Conservation (phyloP, 352 stramenopile genomes). For the Phytophthora sansomeana region DNA sequence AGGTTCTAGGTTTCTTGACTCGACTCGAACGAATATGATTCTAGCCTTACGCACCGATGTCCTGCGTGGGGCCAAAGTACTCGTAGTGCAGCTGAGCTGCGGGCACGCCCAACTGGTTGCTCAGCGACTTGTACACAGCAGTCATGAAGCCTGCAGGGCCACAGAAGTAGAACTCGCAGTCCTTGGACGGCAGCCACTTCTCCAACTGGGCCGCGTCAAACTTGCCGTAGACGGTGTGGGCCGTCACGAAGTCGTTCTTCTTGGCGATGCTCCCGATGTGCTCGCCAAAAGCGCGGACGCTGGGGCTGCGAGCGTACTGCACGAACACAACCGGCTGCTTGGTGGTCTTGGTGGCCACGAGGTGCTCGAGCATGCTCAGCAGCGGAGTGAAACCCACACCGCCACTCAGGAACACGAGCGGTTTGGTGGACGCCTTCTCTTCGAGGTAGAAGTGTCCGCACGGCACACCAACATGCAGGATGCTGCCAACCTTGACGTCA, state of each 20-base stretch:
- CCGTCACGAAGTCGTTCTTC: constrained; percentile 44
- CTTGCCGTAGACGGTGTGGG: constrained; percentile 43
- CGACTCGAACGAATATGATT: not conserved
- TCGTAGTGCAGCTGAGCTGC: constrained; percentile 63
- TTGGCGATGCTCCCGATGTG: constrained; percentile 42
- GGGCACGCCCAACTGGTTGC: constrained; percentile 44
- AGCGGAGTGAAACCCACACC: constrained; percentile 72
- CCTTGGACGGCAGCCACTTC: constrained; percentile 39
- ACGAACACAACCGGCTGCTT: constrained; percentile 53
- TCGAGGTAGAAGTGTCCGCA: constrained; percentile 65
- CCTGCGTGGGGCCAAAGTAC: constrained; percentile 67
- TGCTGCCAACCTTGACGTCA: constrained; percentile 54
- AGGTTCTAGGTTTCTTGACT: not conserved
- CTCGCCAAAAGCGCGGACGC: constrained; percentile 41
- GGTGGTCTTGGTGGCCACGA: constrained; percentile 33
- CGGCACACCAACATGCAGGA: constrained; percentile 57
- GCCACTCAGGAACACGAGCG: constrained; percentile 64
- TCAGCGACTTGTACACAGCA: constrained; percentile 46
- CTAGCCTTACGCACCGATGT: constrained; percentile 25
- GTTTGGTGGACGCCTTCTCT: constrained; percentile 43
- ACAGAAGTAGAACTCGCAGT: constrained; percentile 68
- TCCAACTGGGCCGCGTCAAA: constrained; percentile 45
- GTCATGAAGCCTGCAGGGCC: constrained; percentile 64
- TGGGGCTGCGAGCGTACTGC: constrained; percentile 51
- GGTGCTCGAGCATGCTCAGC: constrained; percentile 54